phyloP scores from a whole-genome alignment of 148 eudicot species.

The Polygonum aviculare region DNA sequence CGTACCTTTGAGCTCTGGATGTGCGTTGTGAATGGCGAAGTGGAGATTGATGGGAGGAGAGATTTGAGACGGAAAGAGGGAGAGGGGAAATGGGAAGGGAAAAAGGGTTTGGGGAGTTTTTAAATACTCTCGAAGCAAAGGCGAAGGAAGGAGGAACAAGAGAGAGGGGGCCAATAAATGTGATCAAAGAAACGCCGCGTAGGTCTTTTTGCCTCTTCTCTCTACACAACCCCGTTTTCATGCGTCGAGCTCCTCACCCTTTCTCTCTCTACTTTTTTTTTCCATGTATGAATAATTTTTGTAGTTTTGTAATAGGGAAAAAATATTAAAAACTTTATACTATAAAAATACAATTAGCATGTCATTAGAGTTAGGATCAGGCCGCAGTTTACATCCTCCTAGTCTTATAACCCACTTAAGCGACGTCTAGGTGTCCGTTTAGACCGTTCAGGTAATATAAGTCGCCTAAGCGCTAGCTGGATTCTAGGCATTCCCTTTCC shows the following conservation, averaged over 20 bases:
- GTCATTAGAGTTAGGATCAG: too few relatives aligned
- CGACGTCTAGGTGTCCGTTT: too few relatives aligned
- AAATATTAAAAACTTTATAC: too few relatives aligned
- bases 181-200: slow-evolving; percentile 9
- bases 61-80: neutral
- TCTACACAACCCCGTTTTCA: neutral
- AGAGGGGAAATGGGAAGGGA: neutral
- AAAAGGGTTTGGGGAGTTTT: slow-evolving; percentile 4
- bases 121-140: slow-evolving; percentile 8
- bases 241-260: slow-evolving; percentile 7
- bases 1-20: slow-evolving; percentile 8
- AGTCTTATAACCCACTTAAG: too few relatives aligned
- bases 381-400: too few relatives aligned
- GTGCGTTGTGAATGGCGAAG: neutral
- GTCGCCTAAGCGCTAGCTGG: too few relatives aligned
- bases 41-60: neutral
- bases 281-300: neutral
- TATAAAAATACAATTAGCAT: too few relatives aligned
- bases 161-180: slow-evolving; percentile 3
- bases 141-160: neutral
- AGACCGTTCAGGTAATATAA: too few relatives aligned
- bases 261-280: neutral
- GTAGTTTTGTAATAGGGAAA: too few relatives aligned
- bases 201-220: neutral
- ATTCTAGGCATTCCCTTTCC: too few relatives aligned